These are phyloP conservation scores for Colletotrichum sp. DNA, from an alignment of 2,329 filamentous ascomycete genomes.

Conservation along the genomic window DNA sequence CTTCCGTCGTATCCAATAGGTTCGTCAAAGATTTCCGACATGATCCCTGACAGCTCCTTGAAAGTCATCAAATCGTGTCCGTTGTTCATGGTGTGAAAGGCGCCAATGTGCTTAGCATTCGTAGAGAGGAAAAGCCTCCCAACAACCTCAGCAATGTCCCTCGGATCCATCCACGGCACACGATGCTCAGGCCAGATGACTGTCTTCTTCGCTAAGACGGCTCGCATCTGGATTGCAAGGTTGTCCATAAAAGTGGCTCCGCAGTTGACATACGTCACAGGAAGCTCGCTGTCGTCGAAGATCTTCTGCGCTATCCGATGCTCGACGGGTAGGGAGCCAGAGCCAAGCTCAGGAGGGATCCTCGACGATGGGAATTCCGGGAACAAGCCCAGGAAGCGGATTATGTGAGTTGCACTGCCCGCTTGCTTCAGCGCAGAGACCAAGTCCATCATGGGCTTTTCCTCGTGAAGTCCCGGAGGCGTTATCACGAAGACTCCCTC, in stretches of 20 bases:
- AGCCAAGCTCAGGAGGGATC: neutral
- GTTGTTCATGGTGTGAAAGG: neutral
- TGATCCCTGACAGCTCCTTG: neutral
- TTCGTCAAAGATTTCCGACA: neutral
- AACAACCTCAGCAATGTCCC: neutral
- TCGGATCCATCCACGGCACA: neutral
- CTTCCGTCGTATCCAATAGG: neutral
- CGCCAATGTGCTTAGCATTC: neutral
- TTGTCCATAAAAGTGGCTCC: neutral
- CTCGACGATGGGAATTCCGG: neutral
- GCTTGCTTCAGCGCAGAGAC: neutral
- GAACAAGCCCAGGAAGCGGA: neutral
- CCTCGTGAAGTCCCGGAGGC: neutral
- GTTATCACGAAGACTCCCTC: neutral
- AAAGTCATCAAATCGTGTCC: neutral
- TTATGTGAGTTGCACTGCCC: neutral
- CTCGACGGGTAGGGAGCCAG: neutral
- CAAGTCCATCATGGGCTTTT: neutral
- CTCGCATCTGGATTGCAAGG: neutral
- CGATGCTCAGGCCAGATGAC: constrained; percentile 2
- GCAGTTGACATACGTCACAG: neutral
- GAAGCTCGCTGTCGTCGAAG: neutral
- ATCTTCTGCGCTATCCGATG: neutral
- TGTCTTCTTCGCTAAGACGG: neutral
- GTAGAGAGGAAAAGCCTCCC: neutral